Evolutionary conservation across 1,284 basidiomycete genomes (phyloP).

Genomic region (Cutaneotrichosporon mucoides): DNA sequence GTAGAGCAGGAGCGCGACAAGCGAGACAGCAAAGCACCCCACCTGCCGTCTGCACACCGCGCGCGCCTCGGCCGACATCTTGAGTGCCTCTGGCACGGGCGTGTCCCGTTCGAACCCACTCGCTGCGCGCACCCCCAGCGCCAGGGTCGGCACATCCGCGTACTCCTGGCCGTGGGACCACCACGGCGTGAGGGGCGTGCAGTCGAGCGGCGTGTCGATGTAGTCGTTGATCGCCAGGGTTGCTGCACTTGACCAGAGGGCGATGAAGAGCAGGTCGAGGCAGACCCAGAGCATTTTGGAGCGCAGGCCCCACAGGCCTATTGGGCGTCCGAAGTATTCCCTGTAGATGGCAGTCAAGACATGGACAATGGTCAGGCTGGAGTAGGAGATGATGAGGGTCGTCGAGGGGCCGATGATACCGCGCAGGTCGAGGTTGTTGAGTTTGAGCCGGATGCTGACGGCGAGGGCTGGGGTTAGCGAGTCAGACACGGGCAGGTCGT

Average conservation of each 20-base stretch:
- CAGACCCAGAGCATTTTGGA: slow-evolving; percentile 52
- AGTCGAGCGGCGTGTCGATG: slow-evolving; percentile 55
- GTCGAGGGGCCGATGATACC: slow-evolving; percentile 55
- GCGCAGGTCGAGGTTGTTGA: slow-evolving; percentile 35
- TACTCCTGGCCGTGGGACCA: slow-evolving; percentile 27
- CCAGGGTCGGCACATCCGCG: neutral
- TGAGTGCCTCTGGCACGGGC: slow-evolving; percentile 4
- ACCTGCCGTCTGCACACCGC: slow-evolving; percentile 46
- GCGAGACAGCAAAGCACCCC: slow-evolving; percentile 44
- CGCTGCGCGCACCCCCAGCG: neutral
- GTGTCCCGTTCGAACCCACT: neutral
- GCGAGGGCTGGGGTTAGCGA: slow-evolving; percentile 39
- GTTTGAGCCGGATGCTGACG: slow-evolving; percentile 46
- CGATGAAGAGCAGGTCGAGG: slow-evolving; percentile 54
- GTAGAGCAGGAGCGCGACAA: slow-evolving; percentile 46
- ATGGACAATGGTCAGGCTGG: slow-evolving; percentile 53
- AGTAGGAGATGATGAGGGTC: slow-evolving; percentile 52
- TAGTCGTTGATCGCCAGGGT: slow-evolving; percentile 55
- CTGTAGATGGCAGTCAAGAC: slow-evolving; percentile 50
- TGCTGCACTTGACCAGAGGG: slow-evolving; percentile 44
- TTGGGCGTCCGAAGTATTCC: slow-evolving; percentile 56
- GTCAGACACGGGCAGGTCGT: too few species aligned
- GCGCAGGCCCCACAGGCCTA: slow-evolving; percentile 55
- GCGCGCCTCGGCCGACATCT: neutral
- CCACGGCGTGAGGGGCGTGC: slow-evolving; percentile 43